Conservation (phyloP, 139 green algal genomes). For the Microglena sp. region DNA sequence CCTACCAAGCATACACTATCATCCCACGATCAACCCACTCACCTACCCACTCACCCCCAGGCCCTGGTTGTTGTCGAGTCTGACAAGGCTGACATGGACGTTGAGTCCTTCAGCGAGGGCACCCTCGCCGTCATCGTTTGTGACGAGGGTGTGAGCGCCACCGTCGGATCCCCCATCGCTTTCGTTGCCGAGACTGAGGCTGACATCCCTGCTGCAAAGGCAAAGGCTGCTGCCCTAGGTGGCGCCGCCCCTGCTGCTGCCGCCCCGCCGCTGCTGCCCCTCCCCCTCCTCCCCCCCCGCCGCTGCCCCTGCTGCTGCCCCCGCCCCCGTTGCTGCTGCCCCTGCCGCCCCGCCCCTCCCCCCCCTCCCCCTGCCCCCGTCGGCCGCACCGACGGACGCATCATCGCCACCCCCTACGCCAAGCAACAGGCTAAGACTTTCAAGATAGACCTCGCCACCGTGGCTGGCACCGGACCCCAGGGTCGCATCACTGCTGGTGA, state of each 20-base stretch:
- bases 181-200: constrained; percentile 91
- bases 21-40: no score
- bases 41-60: constrained; percentile 27
- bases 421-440: constrained; percentile 90
- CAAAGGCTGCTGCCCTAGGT: constrained; percentile 51
- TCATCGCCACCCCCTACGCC: constrained; percentile 95
- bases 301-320: constrained; percentile 2
- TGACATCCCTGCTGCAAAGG: constrained; percentile 89
- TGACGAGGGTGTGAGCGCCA: constrained; percentile 73
- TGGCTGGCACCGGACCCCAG: constrained; percentile 77
- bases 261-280: neutral
- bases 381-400: constrained; percentile 58
- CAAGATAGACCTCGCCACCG: constrained; percentile 67
- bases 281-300: neutral
- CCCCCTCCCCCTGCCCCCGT: constrained; percentile 31
- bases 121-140: constrained; percentile 80
- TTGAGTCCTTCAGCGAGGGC: constrained; percentile 90
- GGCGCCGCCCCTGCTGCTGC: constrained; percentile 11
- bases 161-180: constrained; percentile 85
- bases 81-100: constrained; percentile 99
- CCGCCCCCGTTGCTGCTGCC: constrained; percentile 31
- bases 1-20: no score
- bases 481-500: constrained; percentile 91
- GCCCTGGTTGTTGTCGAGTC: constrained; percentile 95
- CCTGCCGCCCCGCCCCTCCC: constrained; percentile 39